A percentile compares a stretch with the other conserved stretches of the same genome.
Conservation (phyloP, 176 grass and related monocot species). For the Carex myosuroides region DNA sequence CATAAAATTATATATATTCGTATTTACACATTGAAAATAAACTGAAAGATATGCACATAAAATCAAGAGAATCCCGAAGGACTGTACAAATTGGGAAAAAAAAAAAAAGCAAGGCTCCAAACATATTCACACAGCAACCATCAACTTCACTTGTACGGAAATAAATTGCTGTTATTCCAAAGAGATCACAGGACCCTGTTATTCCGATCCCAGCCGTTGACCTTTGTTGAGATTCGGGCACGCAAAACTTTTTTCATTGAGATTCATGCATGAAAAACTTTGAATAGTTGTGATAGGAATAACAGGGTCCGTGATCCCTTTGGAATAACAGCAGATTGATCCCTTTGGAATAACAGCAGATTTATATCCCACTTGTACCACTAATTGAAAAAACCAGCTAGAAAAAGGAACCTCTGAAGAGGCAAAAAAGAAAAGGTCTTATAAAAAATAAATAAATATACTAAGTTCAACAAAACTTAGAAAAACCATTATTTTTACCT, state of each 20-base stretch:
- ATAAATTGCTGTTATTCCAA: too few species aligned
- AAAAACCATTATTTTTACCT: background rate
- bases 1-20: background rate
- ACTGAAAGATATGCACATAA: background rate
- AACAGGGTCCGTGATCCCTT: too few species aligned
- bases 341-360: too few species aligned
- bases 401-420: background rate
- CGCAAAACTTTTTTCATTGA: too few species aligned
- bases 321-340: too few species aligned
- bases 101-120: background rate
- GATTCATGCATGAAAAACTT: too few species aligned
- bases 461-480: background rate
- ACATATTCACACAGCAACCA: background rate
- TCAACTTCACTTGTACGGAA: background rate
- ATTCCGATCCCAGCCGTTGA: too few species aligned
- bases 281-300: too few species aligned
- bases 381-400: background rate
- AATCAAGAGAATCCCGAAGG: background rate
- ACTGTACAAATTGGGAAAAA: background rate
- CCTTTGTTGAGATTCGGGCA: too few species aligned
- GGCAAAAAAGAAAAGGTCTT: background rate
- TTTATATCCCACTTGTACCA: background rate
- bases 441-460: background rate
- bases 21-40: background rate
- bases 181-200: too few species aligned